phyloP scores from a whole-genome alignment of 2,329 filamentous ascomycete genomes.

The Scortechinia acanthostroma region DNA sequence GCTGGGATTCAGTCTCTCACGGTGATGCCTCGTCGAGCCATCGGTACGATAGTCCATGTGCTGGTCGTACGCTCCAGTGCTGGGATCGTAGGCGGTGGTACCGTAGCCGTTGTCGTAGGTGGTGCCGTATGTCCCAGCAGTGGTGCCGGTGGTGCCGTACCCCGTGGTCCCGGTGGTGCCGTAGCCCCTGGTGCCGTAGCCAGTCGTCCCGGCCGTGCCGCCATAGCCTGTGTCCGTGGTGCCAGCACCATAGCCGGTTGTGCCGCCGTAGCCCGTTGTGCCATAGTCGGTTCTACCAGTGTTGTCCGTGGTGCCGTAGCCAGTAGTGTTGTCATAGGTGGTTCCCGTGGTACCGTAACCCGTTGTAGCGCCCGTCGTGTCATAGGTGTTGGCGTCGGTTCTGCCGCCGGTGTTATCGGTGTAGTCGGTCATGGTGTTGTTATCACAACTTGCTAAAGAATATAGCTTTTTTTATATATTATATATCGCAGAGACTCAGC shows the following conservation, averaged over 20 bases:
- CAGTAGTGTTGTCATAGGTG: background rate
- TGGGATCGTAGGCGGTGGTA: constrained; percentile 14
- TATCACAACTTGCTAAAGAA: no score
- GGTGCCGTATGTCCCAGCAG: no score
- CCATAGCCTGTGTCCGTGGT: background rate
- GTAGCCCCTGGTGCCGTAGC: background rate
- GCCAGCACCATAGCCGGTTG: background rate
- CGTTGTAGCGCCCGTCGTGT: background rate
- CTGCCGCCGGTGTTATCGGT: no score
- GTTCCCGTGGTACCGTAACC: background rate
- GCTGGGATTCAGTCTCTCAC: constrained; percentile 16
- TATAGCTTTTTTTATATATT: no score
- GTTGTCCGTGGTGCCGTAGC: background rate
- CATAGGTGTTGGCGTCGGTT: background rate
- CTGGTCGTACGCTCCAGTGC: constrained; percentile 18
- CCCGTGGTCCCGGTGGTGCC: background rate
- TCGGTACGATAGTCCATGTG: constrained; percentile 19
- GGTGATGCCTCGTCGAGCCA: constrained; percentile 15
- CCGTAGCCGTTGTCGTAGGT: constrained; percentile 4
- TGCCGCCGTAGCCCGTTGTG: background rate
- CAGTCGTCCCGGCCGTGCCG: background rate
- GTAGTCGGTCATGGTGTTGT: background rate
- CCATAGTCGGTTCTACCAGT: background rate
- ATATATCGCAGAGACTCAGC: no score
- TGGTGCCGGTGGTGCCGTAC: background rate